Percentiles rank a stretch among this genome's conserved stretches.
Evolutionary conservation across 257 asterid species (phyloP).

Genomic region (Perilla frutescens): DNA sequence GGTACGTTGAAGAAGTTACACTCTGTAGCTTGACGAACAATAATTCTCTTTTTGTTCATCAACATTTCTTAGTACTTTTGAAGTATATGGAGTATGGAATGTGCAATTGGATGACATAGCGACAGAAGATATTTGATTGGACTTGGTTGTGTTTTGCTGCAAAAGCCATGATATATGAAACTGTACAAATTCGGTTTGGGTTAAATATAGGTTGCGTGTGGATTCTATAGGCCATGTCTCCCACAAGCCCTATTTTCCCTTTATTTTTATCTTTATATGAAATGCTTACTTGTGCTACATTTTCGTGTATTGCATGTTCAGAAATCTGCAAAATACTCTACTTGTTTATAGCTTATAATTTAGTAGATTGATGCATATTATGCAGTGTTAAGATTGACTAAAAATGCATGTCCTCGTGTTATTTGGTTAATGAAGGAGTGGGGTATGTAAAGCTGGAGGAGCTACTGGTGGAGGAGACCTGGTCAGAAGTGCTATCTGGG

Average conservation of each 20-base stretch:
- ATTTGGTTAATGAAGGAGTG: slow-evolving; percentile 43
- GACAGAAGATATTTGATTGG: not conserved
- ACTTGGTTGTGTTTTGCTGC: not conserved
- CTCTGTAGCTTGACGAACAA: too few species aligned
- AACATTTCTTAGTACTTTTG: not conserved
- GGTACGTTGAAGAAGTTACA: not conserved
- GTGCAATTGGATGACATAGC: slow-evolving; percentile 1
- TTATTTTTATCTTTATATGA: not conserved
- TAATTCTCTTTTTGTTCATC: not conserved
- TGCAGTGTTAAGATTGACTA: slow-evolving; percentile 13
- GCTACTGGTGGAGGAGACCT: slow-evolving; percentile 79
- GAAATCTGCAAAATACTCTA: not conserved
- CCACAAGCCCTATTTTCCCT: not conserved
- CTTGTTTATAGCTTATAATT: not conserved
- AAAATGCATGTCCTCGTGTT: slow-evolving; percentile 26
- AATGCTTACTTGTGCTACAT: not conserved
- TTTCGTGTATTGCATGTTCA: not conserved
- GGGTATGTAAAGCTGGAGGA: slow-evolving; percentile 68
- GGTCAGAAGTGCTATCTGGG: slow-evolving; percentile 70
- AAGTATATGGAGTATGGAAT: not conserved
- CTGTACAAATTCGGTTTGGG: not conserved
- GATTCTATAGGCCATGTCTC: not conserved
- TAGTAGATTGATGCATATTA: not conserved
- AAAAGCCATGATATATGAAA: not conserved
- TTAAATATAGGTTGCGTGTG: slow-evolving; percentile 13